Base-by-base conservation (phyloP, 192 early-diverging fungal species). In the Polychytrium aggregatum region DNA sequence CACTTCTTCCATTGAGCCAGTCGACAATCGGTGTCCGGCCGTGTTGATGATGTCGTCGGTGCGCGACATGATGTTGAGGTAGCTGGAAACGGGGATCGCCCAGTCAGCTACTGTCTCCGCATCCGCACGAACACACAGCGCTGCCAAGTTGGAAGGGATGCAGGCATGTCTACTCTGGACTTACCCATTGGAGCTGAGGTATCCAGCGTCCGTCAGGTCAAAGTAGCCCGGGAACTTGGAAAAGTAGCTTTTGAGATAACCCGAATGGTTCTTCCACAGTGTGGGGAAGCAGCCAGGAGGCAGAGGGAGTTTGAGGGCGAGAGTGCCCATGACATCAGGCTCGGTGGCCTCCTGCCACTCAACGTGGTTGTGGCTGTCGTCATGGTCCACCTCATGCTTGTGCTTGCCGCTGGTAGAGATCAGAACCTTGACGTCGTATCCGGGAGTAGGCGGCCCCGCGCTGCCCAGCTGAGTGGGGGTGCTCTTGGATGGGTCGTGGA, bases 201-300 rank as follows among this genome's bases (percentile, higher is more conserved):
- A 74, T 11, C 86, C 90, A 0, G 83, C 79, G 55, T 93, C 90
- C 7, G 87, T 86, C 0, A 84, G 84, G 56, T 86, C 82, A 46
- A 71, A 86, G 60, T 83, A 84, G 0, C 90, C 90, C 1, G 83
- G 83, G 51, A 86, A 93, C 37, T 73, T 67, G 4, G 56, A 53
- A 46, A 92, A 78, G 50, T 93, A 90, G 30, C 75, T 74, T 29
- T 80, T 65, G 20, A 68, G 53, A 59, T 84, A 93, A 21, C 83
- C 76, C 22, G 53, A 48, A 41, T 75, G 67, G 62, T 93, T 87
- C 18, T 85, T 78, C 84, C 85, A 93, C 35, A 93, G 63, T 27
- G 74, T 79, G 9, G 76, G 60, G 48, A 88, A 73, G n/a, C 78
- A 78, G 7, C 85, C 83, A 0, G 86, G 90, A 14, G 88, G 82